A percentile compares a stretch with the other conserved stretches of the same genome.
Conservation (phyloP, 768 basidiomycete genomes). For the Cubamyces sp. region DNA sequence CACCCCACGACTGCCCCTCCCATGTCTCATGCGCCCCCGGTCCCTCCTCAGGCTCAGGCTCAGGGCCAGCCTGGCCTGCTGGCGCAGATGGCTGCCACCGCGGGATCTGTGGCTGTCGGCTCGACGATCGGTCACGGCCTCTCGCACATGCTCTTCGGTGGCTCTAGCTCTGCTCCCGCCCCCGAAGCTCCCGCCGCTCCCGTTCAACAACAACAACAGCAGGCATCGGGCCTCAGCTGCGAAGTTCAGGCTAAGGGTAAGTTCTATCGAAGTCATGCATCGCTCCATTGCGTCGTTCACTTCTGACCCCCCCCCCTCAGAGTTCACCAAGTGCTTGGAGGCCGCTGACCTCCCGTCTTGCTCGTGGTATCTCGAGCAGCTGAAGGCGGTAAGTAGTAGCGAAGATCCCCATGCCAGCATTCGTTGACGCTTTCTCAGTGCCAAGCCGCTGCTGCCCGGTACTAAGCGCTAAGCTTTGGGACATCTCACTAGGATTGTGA, state of each 20-base stretch:
- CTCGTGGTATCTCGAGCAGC: constrained; percentile 85
- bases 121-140: constrained; percentile 91
- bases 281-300: constrained; percentile 5
- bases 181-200: constrained; percentile 51
- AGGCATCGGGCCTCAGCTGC: constrained; percentile 59
- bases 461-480: constrained; percentile 34
- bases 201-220: constrained; percentile 50
- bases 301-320: constrained; percentile 39
- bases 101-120: constrained; percentile 87
- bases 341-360: constrained; percentile 80
- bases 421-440: constrained; percentile 48
- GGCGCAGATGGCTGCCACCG: constrained; percentile 87
- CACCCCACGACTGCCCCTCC: constrained; percentile 40
- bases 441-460: constrained; percentile 73
- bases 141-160: constrained; percentile 88
- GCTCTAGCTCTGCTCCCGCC: constrained; percentile 50
- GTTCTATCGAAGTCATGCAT: constrained; percentile 19
- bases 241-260: constrained; percentile 82
- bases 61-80: constrained; percentile 70
- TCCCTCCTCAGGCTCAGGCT: constrained; percentile 36
- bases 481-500: background rate
- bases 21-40: constrained; percentile 43
- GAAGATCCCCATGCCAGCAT: background rate
- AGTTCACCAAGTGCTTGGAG: constrained; percentile 86
- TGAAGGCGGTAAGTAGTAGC: constrained; percentile 72